Evolutionary conservation across 148 eudicot genomes (phyloP), one percentile per base, ranked within the genome.

Genomic region (Salicornia ramosissima): DNA sequence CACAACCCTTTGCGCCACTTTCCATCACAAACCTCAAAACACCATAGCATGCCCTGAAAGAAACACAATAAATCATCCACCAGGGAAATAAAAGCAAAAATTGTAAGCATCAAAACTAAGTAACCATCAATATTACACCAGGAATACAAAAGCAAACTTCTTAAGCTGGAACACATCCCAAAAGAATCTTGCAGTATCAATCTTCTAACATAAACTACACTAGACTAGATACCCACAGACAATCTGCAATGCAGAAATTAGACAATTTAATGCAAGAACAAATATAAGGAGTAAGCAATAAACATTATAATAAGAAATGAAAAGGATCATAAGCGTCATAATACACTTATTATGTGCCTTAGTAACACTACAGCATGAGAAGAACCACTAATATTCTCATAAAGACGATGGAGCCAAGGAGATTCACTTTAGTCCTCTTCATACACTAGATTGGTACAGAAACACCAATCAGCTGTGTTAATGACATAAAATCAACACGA

Each of bases 1-100:
- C 88, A 33, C 90, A 86, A 34, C 94, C 94, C 82, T 88, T 88
- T 34, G 94, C 94, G 8, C 94, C 94, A 71, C 79, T 84, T 59
- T 86, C 94, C 90, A 88, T 88, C 19, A 88, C 81, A 49, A 88
- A 88, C 71, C 94, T 84, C 76, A 88, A 22, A 31, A 88, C 94
- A 79, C 94, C 94, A 86, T 88, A 86, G 76, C 94, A 88, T 0
- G 94, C 94, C 86, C 94, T 88, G 53, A 25, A 71, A 43, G 14
- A 42, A 51, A 65, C 13, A 65, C 10, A 40, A 25, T 4, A 1
- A 6, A 34, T 45, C 11, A 45, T 13, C 14, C 40, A 36, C 33
- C 33, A 26, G 19, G 3, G 25, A 26, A 55, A 13, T 45, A 45
- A 45, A 8, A 13, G 40, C 40, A 36, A 3, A 36, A 45, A 45